phyloP scores from a whole-genome alignment of 768 basidiomycete genomes.

The Pholiota microspora region DNA sequence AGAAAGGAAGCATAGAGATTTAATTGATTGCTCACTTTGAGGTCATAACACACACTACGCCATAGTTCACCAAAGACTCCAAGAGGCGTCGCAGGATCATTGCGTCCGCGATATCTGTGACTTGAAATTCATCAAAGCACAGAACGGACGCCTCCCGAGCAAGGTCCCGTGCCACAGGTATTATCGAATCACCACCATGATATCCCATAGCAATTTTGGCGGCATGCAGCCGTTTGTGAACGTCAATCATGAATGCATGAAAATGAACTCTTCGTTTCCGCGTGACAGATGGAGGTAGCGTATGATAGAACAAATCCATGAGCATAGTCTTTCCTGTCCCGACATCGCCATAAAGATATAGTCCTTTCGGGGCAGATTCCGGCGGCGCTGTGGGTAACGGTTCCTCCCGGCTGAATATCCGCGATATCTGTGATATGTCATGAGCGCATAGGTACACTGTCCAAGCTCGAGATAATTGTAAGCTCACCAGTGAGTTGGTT shows the following conservation, averaged over 20 bases:
- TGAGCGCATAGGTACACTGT: constrained; percentile 14
- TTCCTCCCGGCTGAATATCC: constrained; percentile 40
- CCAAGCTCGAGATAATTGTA: constrained; percentile 1
- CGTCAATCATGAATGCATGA: constrained; percentile 99
- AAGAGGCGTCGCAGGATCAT: constrained; percentile 94
- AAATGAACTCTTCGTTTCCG: constrained; percentile 93
- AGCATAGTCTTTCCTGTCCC: constrained; percentile 99
- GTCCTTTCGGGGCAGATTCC: constrained; percentile 69
- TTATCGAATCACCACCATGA: constrained; percentile 76
- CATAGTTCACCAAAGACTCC: constrained; percentile 81
- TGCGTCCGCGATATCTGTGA: constrained; percentile 96
- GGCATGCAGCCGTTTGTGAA: constrained; percentile 88
- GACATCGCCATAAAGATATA: constrained; percentile 96
- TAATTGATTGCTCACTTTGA: constrained; percentile 74
- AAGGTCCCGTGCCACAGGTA: constrained; percentile 83
- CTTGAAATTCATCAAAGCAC: constrained; percentile 99
- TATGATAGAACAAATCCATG: constrained; percentile 95
- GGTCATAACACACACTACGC: constrained; percentile 93
- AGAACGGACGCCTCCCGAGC: constrained; percentile 82
- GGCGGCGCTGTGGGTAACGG: constrained; percentile 40
- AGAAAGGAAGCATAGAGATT: background rate
- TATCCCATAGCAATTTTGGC: constrained; percentile 71
- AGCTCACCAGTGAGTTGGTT: constrained; percentile 39
- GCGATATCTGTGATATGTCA: constrained; percentile 38
- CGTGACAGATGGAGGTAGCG: constrained; percentile 63